These are phyloP conservation scores for Alternaria brassicae DNA, from an alignment of 2,329 filamentous ascomycete species.

Conservation along the genomic window DNA sequence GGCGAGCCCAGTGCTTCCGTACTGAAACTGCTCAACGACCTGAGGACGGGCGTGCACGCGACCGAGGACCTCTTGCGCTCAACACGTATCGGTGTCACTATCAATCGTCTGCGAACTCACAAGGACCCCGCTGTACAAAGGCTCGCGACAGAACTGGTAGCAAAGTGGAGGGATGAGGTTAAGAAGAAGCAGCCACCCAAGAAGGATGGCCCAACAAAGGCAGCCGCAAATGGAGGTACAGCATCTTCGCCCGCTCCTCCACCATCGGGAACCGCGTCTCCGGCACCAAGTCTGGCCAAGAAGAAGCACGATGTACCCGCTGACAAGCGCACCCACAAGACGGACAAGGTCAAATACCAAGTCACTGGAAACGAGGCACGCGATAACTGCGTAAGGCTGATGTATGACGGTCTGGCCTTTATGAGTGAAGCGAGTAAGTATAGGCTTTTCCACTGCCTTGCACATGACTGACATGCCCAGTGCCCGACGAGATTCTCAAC, in stretches of 20 bases:
- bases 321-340: constrained; percentile 81
- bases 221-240: constrained; percentile 34
- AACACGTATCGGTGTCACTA: constrained; percentile 88
- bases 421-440: constrained; percentile 64
- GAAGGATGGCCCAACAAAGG: constrained; percentile 35
- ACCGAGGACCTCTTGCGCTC: constrained; percentile 90
- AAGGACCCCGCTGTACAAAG: constrained; percentile 75
- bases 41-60: constrained; percentile 81
- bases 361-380: constrained; percentile 77
- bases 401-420: constrained; percentile 90
- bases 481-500: constrained; percentile 70
- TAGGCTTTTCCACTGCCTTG: constrained; percentile 13
- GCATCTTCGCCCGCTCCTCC: constrained; percentile 44
- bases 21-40: constrained; percentile 74
- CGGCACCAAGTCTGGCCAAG: constrained; percentile 60
- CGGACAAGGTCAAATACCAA: constrained; percentile 79
- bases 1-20: constrained; percentile 78
- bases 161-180: constrained; percentile 84
- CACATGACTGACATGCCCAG: constrained; percentile 32
- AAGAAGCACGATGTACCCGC: constrained; percentile 65
- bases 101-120: constrained; percentile 84
- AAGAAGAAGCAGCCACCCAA: constrained; percentile 56
- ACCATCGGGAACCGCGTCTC: constrained; percentile 51
- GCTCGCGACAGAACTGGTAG: constrained; percentile 81
- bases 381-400: constrained; percentile 85